Base-by-base conservation (phyloP, 768 basidiomycete species). In the Boletus rufocinnamomeus region DNA sequence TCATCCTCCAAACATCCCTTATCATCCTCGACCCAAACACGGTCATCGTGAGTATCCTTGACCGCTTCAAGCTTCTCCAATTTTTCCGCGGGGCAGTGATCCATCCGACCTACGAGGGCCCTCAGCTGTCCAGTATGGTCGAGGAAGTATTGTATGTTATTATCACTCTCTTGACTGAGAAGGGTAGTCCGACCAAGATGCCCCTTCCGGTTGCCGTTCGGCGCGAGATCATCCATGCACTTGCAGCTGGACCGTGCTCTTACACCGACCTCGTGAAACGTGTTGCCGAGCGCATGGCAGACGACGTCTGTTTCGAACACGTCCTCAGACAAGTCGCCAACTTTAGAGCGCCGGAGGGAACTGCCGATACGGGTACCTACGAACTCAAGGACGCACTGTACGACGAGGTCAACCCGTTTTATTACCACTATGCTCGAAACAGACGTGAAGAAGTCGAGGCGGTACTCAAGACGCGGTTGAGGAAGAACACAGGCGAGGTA, bases 361-460 rank as follows among this genome's bases (percentile, higher is more conserved):
- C 84, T 1, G 78, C 86, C 2, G 95, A 96, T 63, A 81, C 81
- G 0, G 96, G 97, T 0, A 75, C 84, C n/a, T 98, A 98, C 74
- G 88, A 95, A 60, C 83, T 98, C 53, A 89, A 87, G 70, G 85
- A 93, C 47, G 90, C 89, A 64, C 79, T 78, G 21, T 94, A 85
- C 71, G 88, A 87, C 60, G 91, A 97, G 62, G 89, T 98, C 62
- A 91, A 98, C 66, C 95, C 95, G 0, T 97, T 95, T 76, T 97
- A 95, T 77, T 91, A 89, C 69, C 95, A 98, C 69, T 98, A 97
- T 71, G 89, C 92, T 17, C 82, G 95, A 41, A 98, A 98, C 75
- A 88, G 93, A 64, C 83, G 95, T 41, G 93, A 96, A 66, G 92
- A 95, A 69, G 96, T 93, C 27, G 93, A 95, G 67, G 83, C 79